A percentile compares a stretch with the other conserved stretches of the same genome.
Evolutionary conservation across 805 yeast genomes (phyloP).

Genomic region (Pichia membranifaciens): DNA sequence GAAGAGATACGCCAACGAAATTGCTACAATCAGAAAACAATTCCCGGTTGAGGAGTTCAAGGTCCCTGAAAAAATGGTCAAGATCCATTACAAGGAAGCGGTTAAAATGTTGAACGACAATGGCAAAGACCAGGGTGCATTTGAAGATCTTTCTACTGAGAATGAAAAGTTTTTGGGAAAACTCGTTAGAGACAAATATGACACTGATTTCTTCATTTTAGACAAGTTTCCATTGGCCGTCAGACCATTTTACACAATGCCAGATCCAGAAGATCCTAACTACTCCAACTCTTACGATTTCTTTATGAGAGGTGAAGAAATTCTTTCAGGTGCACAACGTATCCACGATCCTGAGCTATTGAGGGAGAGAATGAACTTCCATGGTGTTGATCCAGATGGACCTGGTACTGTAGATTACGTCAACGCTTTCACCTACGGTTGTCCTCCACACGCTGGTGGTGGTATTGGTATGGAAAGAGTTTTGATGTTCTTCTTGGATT

Average conservation of each 20-base stretch:
- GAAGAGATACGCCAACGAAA: conserved; percentile 72
- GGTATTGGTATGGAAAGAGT: conserved; percentile 99
- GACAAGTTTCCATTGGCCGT: conserved; percentile 97
- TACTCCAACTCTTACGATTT: conserved; percentile 98
- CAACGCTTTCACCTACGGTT: conserved; percentile 89
- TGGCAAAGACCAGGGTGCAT: conserved; percentile 82
- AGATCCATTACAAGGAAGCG: conserved; percentile 86
- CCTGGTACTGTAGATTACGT: conserved; percentile 88
- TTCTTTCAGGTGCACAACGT: conserved; percentile 99
- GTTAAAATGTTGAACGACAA: conserved; percentile 76
- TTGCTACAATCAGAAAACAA: conserved; percentile 85
- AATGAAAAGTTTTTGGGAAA: conserved; percentile 91
- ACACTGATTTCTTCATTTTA: conserved; percentile 95
- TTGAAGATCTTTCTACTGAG: conserved; percentile 88
- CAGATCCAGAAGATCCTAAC: conserved; percentile 84
- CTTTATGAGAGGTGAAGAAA: conserved; percentile 99
- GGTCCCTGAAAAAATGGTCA: conserved; percentile 90
- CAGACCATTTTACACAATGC: conserved; percentile 99
- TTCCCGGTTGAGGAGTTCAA: conserved; percentile 97
- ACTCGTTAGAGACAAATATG: conserved; percentile 86
- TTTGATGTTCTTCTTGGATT: conserved; percentile 94
- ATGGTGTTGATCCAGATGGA: conserved; percentile 71
- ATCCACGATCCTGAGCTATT: conserved; percentile 87
- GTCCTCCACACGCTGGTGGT: conserved; percentile 99
- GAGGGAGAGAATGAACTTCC: conserved; percentile 72